Conservation (phyloP, 163 green algal species). For the Scenedesmus sp. region DNA sequence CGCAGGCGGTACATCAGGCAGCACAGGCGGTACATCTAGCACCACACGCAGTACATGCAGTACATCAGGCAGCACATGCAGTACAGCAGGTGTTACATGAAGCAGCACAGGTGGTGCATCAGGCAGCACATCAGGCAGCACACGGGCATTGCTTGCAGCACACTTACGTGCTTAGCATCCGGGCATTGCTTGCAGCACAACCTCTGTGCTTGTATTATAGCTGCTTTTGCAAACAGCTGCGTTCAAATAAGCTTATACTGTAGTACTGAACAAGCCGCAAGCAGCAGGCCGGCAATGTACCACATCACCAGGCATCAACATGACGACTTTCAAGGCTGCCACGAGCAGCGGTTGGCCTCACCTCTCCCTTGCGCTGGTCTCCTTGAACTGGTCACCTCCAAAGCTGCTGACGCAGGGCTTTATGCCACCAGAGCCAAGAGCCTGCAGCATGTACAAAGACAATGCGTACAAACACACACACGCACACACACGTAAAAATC, state of each 20-base stretch:
- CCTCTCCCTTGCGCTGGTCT: constrained; percentile 33
- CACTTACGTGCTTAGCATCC: no score
- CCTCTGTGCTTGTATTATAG: no score
- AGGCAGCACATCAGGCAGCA: not conserved
- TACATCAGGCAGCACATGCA: no score
- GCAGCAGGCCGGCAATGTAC: not conserved
- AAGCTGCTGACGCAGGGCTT: constrained; percentile 55
- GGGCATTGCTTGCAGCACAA: no score
- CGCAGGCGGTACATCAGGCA: not conserved
- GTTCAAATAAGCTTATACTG: no score
- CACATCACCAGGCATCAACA: not conserved
- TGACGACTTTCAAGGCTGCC: not conserved
- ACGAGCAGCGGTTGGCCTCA: not conserved
- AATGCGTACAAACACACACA: not conserved
- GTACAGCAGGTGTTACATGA: not conserved
- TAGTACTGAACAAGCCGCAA: no score
- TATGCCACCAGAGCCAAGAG: constrained; percentile 42
- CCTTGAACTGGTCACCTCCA: constrained; percentile 51
- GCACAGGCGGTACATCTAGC: no score
- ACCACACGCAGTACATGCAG: no score
- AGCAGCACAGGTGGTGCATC: not conserved
- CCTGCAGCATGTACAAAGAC: constrained; percentile 9
- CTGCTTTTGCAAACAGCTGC: no score
- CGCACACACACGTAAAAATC: not conserved
- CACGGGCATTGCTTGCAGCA: no score